These are phyloP conservation scores for Xylariaceae sp. DNA, from an alignment of 2,329 filamentous ascomycete species.

Conservation along the genomic window DNA sequence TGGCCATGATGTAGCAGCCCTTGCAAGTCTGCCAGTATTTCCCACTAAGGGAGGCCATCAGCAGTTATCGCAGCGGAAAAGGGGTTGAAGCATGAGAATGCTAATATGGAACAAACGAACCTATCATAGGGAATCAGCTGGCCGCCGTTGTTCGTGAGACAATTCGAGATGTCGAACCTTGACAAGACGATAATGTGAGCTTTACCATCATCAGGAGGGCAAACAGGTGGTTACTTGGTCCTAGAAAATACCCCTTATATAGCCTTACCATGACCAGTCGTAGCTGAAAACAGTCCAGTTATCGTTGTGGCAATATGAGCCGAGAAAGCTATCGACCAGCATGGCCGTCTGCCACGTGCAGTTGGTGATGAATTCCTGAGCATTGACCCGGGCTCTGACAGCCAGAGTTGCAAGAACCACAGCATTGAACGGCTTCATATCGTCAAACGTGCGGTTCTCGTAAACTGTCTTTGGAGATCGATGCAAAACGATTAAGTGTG, in stretches of 20 bases:
- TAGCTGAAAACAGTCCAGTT: slow-evolving; percentile 34
- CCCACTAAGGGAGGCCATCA: slow-evolving; percentile 23
- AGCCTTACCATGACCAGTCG: slow-evolving; percentile 37
- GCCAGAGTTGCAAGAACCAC: slow-evolving; percentile 16
- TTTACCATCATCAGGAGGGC: neutral
- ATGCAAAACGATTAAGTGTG: neutral
- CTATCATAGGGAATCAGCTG: slow-evolving; percentile 23
- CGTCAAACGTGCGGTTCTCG: neutral
- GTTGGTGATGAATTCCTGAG: slow-evolving; percentile 32
- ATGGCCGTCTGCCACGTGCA: slow-evolving; percentile 36
- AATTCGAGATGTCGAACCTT: slow-evolving; percentile 36
- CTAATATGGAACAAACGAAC: slow-evolving; percentile 19
- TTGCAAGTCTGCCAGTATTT: slow-evolving; percentile 29
- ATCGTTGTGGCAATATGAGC: slow-evolving; percentile 38
- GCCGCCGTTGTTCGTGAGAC: slow-evolving; percentile 30
- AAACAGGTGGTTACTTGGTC: neutral
- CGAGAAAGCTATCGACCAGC: slow-evolving; percentile 32
- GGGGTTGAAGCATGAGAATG: neutral
- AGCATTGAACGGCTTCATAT: slow-evolving; percentile 9
- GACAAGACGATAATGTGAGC: slow-evolving; percentile 3
- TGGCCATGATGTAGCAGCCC: slow-evolving; percentile 26
- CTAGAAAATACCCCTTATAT: neutral
- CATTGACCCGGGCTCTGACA: slow-evolving; percentile 28
- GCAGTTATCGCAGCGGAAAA: neutral
- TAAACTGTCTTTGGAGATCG: neutral